Evolutionary conservation across 83 land plant species (phyloP).

Genomic region (Larix sibirica): DNA sequence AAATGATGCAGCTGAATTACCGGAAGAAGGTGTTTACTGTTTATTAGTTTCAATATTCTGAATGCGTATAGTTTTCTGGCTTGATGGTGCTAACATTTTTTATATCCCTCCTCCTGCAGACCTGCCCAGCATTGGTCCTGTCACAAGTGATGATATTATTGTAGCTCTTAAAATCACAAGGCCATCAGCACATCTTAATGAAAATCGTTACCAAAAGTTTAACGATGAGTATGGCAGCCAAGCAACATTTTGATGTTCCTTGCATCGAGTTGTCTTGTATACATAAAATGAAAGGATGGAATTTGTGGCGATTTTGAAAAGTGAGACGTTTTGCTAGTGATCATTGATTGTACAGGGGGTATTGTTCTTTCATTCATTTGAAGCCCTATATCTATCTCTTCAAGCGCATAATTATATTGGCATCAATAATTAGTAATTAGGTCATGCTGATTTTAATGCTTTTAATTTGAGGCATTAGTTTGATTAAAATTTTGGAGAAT

Average conservation of each 20-base stretch:
- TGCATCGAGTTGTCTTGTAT: not conserved
- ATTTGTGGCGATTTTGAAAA: not conserved
- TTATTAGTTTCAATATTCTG: not conserved
- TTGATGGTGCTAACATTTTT: not conserved
- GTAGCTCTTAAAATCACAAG: slow-evolving; percentile 85
- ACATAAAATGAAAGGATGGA: not conserved
- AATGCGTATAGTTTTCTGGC: not conserved
- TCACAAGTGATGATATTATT: slow-evolving; percentile 69
- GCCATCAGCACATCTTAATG: slow-evolving; percentile 96
- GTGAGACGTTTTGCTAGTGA: not conserved
- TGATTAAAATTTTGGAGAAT: too few species aligned
- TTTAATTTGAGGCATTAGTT: too few species aligned
- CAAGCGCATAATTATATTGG: too few species aligned
- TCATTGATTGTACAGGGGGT: not conserved
- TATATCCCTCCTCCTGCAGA: slow-evolving; percentile 35
- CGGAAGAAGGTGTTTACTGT: slow-evolving; percentile 30
- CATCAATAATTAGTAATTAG: too few species aligned
- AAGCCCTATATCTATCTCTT: not conserved
- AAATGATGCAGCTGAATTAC: slow-evolving; percentile 25
- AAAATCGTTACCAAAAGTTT: slow-evolving; percentile 88
- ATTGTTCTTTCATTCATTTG: not conserved
- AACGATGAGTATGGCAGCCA: slow-evolving; percentile 94
- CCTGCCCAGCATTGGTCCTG: slow-evolving; percentile 81
- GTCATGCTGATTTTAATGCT: too few species aligned
- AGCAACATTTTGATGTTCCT: slow-evolving; percentile 3